Conservation (phyloP, 2,329 filamentous ascomycete genomes). For the Colletotrichum tropicale region DNA sequence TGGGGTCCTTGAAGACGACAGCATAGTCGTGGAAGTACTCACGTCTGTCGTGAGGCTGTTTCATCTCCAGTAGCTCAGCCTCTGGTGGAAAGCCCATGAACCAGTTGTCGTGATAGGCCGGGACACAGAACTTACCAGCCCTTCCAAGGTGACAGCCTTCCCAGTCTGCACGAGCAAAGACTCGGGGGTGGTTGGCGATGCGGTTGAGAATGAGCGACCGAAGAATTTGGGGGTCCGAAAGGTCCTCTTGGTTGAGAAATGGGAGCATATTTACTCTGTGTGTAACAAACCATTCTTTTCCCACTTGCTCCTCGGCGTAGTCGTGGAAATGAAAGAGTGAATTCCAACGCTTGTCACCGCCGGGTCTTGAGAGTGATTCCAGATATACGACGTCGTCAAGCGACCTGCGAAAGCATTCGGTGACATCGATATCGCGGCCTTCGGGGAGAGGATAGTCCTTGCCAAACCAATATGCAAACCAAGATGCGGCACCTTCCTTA, state of each 20-base stretch:
- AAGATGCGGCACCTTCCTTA: not conserved
- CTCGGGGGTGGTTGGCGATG: not conserved
- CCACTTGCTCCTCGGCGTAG: not conserved
- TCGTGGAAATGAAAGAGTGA: not conserved
- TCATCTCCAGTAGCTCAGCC: not conserved
- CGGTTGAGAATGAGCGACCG: not conserved
- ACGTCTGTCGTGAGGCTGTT: not conserved
- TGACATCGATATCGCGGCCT: not conserved
- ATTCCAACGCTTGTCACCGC: not conserved
- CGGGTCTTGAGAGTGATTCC: not conserved
- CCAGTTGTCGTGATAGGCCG: not conserved
- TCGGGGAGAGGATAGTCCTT: not conserved
- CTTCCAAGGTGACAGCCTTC: not conserved
- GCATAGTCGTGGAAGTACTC: not conserved
- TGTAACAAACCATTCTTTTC: not conserved
- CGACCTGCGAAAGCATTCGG: not conserved
- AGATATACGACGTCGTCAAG: not conserved
- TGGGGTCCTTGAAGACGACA: not conserved
- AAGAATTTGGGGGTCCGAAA: not conserved
- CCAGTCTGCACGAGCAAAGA: constrained; percentile 1
- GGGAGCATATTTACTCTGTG: not conserved
- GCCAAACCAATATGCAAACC: not conserved
- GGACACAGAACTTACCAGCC: not conserved
- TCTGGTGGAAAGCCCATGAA: constrained; percentile 4
- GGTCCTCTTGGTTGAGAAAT: not conserved